A percentile compares a stretch with the other conserved stretches of the same genome.
These are phyloP conservation scores for Paraleonurus japonicus DNA, from an alignment of 257 asterid species.

Conservation along the genomic window DNA sequence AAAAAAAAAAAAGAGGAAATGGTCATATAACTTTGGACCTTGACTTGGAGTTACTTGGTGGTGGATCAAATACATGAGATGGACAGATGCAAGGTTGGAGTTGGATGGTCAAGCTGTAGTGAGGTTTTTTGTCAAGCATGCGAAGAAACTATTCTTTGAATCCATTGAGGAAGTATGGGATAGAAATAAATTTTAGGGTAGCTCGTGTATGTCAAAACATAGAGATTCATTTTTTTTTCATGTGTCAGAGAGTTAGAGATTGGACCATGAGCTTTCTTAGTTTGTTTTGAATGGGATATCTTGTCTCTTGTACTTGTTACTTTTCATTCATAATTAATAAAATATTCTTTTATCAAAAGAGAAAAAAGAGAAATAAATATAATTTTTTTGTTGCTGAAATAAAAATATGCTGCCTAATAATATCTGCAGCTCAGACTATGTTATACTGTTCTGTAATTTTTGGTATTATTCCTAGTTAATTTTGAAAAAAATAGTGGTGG, in stretches of 20 bases:
- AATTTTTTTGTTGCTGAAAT: not conserved
- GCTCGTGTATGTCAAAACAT: too few relatives aligned
- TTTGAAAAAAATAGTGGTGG: not conserved
- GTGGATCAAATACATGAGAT: slow-evolving; percentile 10
- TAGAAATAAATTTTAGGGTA: too few relatives aligned
- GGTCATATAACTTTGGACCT: too few relatives aligned
- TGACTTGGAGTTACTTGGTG: slow-evolving; percentile 5
- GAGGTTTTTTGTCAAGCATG: too few relatives aligned
- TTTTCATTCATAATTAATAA: not conserved
- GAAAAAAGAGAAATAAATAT: not conserved
- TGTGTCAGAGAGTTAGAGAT: too few relatives aligned
- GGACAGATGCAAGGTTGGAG: too few relatives aligned
- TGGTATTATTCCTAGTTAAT: not conserved
- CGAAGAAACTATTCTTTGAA: too few relatives aligned
- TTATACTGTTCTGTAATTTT: not conserved
- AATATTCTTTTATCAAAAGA: not conserved
- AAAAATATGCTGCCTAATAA: not conserved
- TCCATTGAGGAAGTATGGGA: too few relatives aligned
- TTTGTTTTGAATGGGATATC: not conserved
- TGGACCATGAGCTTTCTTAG: not conserved
- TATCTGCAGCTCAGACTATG: slow-evolving; percentile 5
- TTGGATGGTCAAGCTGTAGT: too few relatives aligned
- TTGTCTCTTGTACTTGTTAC: not conserved
- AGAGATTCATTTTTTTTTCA: too few relatives aligned
- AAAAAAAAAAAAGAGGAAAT: too few relatives aligned